Percentiles rank a stretch among this genome's conserved stretches.
Evolutionary conservation across 805 yeast genomes (phyloP).

Genomic region (Metschnikowia amazonensis): DNA sequence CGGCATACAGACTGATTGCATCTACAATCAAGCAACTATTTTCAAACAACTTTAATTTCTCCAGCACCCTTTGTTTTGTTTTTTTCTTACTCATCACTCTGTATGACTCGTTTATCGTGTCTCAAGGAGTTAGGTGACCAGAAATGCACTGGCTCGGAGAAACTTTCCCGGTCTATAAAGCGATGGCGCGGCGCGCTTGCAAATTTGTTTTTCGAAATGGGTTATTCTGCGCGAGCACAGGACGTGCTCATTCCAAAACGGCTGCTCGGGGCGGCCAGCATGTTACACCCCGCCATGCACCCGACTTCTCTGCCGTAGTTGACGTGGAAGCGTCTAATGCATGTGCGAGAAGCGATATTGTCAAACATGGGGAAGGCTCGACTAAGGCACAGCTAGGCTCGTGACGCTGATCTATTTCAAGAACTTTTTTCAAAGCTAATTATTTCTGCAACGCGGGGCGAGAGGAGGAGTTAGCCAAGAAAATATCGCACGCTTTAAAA

Average conservation of each 20-base stretch:
- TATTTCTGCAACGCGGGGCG: not conserved
- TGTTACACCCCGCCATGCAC: not conserved
- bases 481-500: not conserved
- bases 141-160: not conserved
- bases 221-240: not conserved
- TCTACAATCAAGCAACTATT: not conserved
- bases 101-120: not conserved
- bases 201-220: not conserved
- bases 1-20: not conserved
- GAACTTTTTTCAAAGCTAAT: not conserved
- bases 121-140: not conserved
- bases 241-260: not conserved
- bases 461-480: not conserved
- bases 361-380: not conserved
- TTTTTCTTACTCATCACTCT: not conserved
- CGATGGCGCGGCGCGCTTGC: constrained; percentile 1
- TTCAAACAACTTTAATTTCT: not conserved
- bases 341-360: not conserved
- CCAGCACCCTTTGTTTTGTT: not conserved
- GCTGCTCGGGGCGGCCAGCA: not conserved
- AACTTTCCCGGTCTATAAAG: not conserved
- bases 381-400: no score
- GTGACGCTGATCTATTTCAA: not conserved
- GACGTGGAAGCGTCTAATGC: not conserved
- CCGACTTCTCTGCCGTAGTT: not conserved